Conservation (phyloP, 2,329 filamentous ascomycete species). For the Hirsutella minnesotensis region DNA sequence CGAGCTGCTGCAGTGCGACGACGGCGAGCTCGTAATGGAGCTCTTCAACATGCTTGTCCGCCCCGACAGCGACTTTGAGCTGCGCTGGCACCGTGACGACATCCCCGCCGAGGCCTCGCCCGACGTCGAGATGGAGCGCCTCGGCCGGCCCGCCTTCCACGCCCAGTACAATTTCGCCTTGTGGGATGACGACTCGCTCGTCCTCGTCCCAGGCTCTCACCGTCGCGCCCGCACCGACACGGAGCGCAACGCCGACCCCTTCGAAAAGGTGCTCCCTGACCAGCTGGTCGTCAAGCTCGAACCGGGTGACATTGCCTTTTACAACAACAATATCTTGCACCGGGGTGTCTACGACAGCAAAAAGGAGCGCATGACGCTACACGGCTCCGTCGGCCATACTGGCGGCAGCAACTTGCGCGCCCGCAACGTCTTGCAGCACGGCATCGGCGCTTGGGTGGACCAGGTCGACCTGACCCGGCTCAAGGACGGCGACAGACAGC, state of each 20-base stretch:
- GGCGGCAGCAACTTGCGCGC: slow-evolving; percentile 44
- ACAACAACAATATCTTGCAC: slow-evolving; percentile 82
- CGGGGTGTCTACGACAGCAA: slow-evolving; percentile 50
- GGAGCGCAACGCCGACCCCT: slow-evolving; percentile 58
- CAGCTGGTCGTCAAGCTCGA: slow-evolving; percentile 55
- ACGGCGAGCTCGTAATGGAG: slow-evolving; percentile 69
- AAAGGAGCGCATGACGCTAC: slow-evolving; percentile 57
- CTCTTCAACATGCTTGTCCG: slow-evolving; percentile 76
- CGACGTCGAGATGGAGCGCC: slow-evolving; percentile 53
- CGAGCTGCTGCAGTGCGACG: slow-evolving; percentile 44
- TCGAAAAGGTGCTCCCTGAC: slow-evolving; percentile 46
- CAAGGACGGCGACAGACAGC: slow-evolving; percentile 26
- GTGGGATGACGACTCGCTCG: slow-evolving; percentile 59
- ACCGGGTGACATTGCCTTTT: slow-evolving; percentile 74
- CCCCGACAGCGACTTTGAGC: slow-evolving; percentile 57
- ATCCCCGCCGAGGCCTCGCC: slow-evolving; percentile 53
- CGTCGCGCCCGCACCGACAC: slow-evolving; percentile 53
- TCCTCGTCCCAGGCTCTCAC: slow-evolving; percentile 72
- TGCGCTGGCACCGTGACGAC: slow-evolving; percentile 82
- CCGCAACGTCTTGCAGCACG: slow-evolving; percentile 66
- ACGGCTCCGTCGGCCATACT: slow-evolving; percentile 57
- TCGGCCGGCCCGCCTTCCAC: slow-evolving; percentile 53
- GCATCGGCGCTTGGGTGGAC: slow-evolving; percentile 54
- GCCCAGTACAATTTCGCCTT: slow-evolving; percentile 84
- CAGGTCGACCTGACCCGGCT: slow-evolving; percentile 42